Evolutionary conservation across 768 basidiomycete genomes (phyloP).

Genomic region (Tulasnella sp.): DNA sequence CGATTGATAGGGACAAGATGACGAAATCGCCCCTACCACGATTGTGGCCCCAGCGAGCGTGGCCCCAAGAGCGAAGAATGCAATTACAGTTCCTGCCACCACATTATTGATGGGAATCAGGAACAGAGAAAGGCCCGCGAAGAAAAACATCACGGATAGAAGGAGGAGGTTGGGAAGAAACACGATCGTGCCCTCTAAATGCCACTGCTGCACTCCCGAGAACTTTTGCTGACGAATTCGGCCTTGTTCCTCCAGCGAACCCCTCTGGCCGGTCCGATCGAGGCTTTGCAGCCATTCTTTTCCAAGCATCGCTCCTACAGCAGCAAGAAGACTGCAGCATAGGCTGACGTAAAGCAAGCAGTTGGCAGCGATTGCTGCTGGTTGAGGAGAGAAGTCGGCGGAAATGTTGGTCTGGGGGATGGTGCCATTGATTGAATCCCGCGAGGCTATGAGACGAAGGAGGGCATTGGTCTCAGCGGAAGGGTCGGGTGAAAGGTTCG

Average conservation of each 20-base stretch:
- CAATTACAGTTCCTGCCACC: not conserved
- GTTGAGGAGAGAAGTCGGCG: not conserved
- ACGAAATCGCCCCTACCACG: not conserved
- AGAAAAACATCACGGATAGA: not conserved
- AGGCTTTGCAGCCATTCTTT: slow-evolving; percentile 1
- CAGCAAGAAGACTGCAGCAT: not conserved
- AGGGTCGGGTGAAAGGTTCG: not conserved
- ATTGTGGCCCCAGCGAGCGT: not conserved
- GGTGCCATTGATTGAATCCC: not conserved
- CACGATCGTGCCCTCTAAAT: not conserved
- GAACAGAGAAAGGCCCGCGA: not conserved
- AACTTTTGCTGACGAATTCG: not conserved
- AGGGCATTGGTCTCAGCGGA: not conserved
- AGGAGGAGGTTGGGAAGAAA: not conserved
- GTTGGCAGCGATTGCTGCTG: not conserved
- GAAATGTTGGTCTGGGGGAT: not conserved
- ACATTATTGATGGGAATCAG: not conserved
- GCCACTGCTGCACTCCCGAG: not conserved
- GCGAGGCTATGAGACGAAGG: not conserved
- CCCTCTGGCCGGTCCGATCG: not conserved
- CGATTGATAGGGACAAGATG: not conserved
- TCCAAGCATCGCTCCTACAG: slow-evolving; percentile 5
- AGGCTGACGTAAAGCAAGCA: not conserved
- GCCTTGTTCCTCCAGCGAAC: not conserved
- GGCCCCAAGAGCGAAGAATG: not conserved